These are phyloP conservation scores for Paramecium bursaria DNA, from an alignment of 73 alveolate genomes.

Conservation along the genomic window DNA sequence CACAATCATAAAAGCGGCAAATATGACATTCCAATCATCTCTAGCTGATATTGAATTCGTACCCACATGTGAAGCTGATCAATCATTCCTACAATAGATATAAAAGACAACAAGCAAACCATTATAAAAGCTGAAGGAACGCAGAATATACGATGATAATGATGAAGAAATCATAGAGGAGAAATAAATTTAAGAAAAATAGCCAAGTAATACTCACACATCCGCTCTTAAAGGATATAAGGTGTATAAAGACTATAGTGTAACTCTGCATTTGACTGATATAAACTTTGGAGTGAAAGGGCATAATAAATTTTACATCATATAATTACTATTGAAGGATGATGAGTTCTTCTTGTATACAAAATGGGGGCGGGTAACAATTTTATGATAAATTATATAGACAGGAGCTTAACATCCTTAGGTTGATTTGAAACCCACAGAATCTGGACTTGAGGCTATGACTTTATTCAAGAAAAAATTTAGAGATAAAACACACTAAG, in stretches of 20 bases:
- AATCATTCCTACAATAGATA: too few relatives aligned
- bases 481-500: constrained; percentile 76
- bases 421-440: constrained; percentile 63
- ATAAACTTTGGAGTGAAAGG: constrained; percentile 73
- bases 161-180: too few relatives aligned
- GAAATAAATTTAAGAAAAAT: too few relatives aligned
- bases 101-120: too few relatives aligned
- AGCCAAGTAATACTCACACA: too few relatives aligned
- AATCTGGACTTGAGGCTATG: constrained; percentile 75
- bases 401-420: constrained; percentile 70
- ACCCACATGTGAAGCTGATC: too few relatives aligned
- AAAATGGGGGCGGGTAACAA: constrained; percentile 77
- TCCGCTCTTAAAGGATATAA: constrained; percentile 27
- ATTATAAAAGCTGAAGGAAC: too few relatives aligned
- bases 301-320: constrained; percentile 76
- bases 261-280: constrained; percentile 72
- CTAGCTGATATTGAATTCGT: too few relatives aligned
- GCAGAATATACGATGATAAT: too few relatives aligned
- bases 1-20: too few relatives aligned
- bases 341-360: constrained; percentile 73
- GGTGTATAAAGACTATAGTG: constrained; percentile 70
- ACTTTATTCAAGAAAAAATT: constrained; percentile 70
- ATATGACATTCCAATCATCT: too few relatives aligned
- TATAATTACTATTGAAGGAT: constrained; percentile 74
- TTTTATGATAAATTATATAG: neutral